These are phyloP conservation scores for Apium graveolens DNA, from an alignment of 129 eudicot species.

Conservation along the genomic window DNA sequence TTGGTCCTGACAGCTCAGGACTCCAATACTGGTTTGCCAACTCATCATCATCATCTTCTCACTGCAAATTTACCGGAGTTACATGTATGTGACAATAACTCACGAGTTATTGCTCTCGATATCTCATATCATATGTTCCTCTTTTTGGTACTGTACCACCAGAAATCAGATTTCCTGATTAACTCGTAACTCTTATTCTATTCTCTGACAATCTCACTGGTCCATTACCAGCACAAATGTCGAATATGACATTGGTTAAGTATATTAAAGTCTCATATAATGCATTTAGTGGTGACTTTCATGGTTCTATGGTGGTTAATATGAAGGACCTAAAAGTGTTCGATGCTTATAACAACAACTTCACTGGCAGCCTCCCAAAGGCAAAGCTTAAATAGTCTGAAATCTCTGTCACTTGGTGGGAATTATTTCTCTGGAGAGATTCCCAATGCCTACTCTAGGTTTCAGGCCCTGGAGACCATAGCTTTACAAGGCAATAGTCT, in stretches of 20 bases:
- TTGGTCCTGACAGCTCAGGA: conserved; percentile 35
- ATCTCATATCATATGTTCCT: conserved; percentile 31
- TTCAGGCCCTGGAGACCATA: conserved; percentile 29
- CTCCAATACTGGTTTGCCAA: conserved; percentile 51
- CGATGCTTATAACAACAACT: conserved; percentile 62
- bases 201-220: conserved; percentile 61
- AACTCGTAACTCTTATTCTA: conserved; percentile 55
- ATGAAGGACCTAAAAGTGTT: conserved; percentile 48
- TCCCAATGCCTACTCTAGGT: conserved; percentile 49
- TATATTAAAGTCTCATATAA: conserved; percentile 53
- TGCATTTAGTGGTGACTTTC: conserved; percentile 36
- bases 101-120: conserved; percentile 43
- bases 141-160: conserved; percentile 67
- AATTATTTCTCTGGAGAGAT: conserved; percentile 70
- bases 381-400: conserved; percentile 33
- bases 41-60: conserved; percentile 13
- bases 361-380: conserved; percentile 53
- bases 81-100: conserved; percentile 43
- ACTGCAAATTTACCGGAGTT: conserved; percentile 75
- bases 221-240: conserved; percentile 43
- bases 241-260: conserved; percentile 31
- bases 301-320: conserved; percentile 25
- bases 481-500: conserved; percentile 54
- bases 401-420: conserved; percentile 48
- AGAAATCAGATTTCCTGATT: conserved; percentile 45